A percentile compares a stretch with the other conserved stretches of the same genome.
These are phyloP conservation scores for Myriosclerotinia curreyana DNA, from an alignment of 2,329 filamentous ascomycete genomes.

Conservation along the genomic window DNA sequence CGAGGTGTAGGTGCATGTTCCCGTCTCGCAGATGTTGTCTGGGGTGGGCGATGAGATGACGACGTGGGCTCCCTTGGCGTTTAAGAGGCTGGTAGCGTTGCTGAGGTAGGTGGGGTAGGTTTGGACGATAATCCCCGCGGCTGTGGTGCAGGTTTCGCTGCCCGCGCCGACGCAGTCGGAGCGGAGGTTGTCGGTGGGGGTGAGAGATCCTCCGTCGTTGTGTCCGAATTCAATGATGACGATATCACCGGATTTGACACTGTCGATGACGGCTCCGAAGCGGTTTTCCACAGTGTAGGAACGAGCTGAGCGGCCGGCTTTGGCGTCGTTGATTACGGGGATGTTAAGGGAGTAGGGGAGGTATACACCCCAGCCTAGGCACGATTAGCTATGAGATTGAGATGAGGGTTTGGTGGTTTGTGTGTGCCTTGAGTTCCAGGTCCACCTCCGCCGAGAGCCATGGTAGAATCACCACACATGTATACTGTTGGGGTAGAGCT, in stretches of 20 bases:
- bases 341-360: conserved; percentile 51
- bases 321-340: conserved; percentile 60
- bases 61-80: conserved; percentile 58
- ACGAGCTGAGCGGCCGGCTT: conserved; percentile 63
- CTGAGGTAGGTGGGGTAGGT: conserved; percentile 38
- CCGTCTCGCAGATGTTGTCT: conserved; percentile 60
- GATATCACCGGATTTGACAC: conserved; percentile 39
- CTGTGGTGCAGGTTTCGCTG: conserved; percentile 46
- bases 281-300: conserved; percentile 65
- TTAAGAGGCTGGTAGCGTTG: conserved; percentile 34
- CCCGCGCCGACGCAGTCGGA: conserved; percentile 50
- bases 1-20: conserved; percentile 47
- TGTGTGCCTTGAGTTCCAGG: conserved; percentile 44
- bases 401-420: neutral
- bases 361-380: conserved; percentile 60
- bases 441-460: conserved; percentile 50
- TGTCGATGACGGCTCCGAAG: conserved; percentile 55
- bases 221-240: conserved; percentile 63
- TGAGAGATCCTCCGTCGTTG: conserved; percentile 59
- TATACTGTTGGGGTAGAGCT: conserved; percentile 45
- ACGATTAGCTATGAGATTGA: neutral
- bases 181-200: conserved; percentile 57
- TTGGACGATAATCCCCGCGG: conserved; percentile 47
- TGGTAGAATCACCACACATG: conserved; percentile 61
- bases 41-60: conserved; percentile 59